Percentiles rank a stretch among this genome's conserved stretches.
These are phyloP conservation scores for Thelephora ganbajun DNA, from an alignment of 768 basidiomycete genomes.

Conservation along the genomic window DNA sequence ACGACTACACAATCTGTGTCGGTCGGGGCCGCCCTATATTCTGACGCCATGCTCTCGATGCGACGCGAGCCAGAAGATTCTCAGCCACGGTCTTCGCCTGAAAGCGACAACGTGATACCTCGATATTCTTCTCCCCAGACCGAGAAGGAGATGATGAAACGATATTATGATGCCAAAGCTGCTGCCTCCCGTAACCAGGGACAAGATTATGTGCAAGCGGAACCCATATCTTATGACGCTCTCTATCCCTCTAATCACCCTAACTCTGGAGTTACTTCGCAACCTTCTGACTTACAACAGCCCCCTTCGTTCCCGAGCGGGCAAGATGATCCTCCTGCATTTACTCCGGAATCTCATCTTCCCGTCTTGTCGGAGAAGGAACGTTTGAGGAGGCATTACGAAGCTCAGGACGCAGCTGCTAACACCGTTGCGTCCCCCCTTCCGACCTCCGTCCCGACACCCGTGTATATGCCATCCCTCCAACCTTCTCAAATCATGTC, in stretches of 20 bases:
- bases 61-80: constrained; percentile 7
- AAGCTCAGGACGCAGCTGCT: constrained; percentile 41
- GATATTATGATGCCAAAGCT: constrained; percentile 57
- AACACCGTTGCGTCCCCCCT: constrained; percentile 10
- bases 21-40: constrained; percentile 29
- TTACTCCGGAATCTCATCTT: constrained; percentile 24
- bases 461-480: constrained; percentile 2
- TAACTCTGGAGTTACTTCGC: constrained; percentile 4
- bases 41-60: constrained; percentile 23
- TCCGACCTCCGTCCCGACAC: constrained; percentile 5
- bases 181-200: constrained; percentile 52
- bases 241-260: constrained; percentile 29
- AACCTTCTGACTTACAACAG: constrained; percentile 13
- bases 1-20: constrained; percentile 16
- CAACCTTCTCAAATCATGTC: constrained; percentile 4
- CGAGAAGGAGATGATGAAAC: constrained; percentile 57
- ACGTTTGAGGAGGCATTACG: constrained; percentile 44
- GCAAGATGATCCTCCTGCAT: constrained; percentile 38
- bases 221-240: constrained; percentile 48
- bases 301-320: constrained; percentile 15
- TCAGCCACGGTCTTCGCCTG: constrained; percentile 7
- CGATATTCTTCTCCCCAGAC: constrained; percentile 52
- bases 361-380: constrained; percentile 52
- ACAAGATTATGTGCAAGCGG: constrained; percentile 14
- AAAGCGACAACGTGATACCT: constrained; percentile 17